Evolutionary conservation across 208 protist species (phyloP), one percentile per base, ranked within the genome.

Genomic region (Trypanosomatidae sp.): DNA sequence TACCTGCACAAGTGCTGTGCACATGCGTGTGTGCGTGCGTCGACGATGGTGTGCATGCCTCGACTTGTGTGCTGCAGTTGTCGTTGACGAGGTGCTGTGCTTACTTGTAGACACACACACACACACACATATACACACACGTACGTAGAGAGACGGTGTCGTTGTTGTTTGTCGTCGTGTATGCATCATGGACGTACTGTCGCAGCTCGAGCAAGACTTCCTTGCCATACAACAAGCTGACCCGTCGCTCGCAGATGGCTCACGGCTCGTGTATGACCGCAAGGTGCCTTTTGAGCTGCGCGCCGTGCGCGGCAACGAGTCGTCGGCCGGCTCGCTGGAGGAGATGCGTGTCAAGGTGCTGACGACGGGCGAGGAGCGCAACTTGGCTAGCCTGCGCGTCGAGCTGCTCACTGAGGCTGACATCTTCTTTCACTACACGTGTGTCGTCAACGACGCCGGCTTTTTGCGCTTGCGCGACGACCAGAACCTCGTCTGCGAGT

Each of bases 361-460:
- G n/a, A 82, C 74, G 7, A 67, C 56, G n/a, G 88, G 82, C 10
- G 84, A 91, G 44, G 86, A 94, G 16, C 61, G 68, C 43, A 81
- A 69, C 45, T 57, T 83, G 16, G 40, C 59, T 13, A 71, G 67
- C 19, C 44, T 94, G 49, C 69, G 73, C 4, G 57, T 96, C 4
- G 92, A 97, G 61, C 35, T 97, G 28, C 84, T 68, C 16, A 92
- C 71, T 27, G 92, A 97, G 57, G 64, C 68, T 1, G 89, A 97
- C 59, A 79, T 97, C 21, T 97, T 96, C 49, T 96, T 96, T 33
- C 81, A 95, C 63, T 95, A 91, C 71, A 89, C 75, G 10, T 88
- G 80, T 53, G 73, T 90, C 39, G 70, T 94, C 53, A 94, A 94
- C 50, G 72, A 91, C 48, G 56, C 61, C 7, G 80, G 80, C 2